phyloP scores from a whole-genome alignment of 2,329 filamentous ascomycete species.

The Diplodia intermedia region DNA sequence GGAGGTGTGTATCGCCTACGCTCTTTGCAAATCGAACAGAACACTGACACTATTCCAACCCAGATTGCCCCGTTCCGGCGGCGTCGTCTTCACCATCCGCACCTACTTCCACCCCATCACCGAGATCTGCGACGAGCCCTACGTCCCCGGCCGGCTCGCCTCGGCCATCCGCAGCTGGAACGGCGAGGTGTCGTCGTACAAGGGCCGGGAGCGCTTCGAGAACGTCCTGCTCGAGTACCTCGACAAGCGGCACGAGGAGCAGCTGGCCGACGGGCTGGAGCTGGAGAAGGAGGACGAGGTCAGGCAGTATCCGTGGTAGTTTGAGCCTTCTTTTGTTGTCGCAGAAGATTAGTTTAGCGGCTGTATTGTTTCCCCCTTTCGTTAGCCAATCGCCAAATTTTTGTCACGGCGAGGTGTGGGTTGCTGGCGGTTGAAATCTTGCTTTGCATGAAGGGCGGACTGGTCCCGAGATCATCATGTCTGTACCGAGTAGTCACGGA shows the following conservation, averaged over 20 bases:
- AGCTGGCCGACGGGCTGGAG: conserved; percentile 71
- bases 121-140: conserved; percentile 72
- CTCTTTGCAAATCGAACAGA: background rate
- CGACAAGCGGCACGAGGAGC: conserved; percentile 75
- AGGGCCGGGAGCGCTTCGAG: conserved; percentile 76
- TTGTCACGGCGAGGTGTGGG: too few relatives aligned
- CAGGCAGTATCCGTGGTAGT: conserved; percentile 66
- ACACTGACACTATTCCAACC: background rate
- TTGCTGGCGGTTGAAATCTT: too few relatives aligned
- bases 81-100: conserved; percentile 74
- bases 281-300: conserved; percentile 66
- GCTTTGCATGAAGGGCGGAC: too few relatives aligned
- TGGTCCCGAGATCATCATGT: too few relatives aligned
- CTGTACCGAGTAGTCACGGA: too few relatives aligned
- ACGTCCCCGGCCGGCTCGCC: conserved; percentile 78
- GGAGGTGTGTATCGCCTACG: conserved; percentile 51
- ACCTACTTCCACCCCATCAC: conserved; percentile 79
- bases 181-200: conserved; percentile 76
- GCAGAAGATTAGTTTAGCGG: background rate
- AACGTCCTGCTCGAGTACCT: conserved; percentile 78
- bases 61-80: conserved; percentile 55
- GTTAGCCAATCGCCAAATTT: too few relatives aligned
- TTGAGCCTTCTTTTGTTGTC: background rate
- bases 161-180: conserved; percentile 83
- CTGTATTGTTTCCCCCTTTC: too few relatives aligned